Base-by-base conservation (phyloP, 208 protist genomes). In the Vickermania ingenoplastis region DNA sequence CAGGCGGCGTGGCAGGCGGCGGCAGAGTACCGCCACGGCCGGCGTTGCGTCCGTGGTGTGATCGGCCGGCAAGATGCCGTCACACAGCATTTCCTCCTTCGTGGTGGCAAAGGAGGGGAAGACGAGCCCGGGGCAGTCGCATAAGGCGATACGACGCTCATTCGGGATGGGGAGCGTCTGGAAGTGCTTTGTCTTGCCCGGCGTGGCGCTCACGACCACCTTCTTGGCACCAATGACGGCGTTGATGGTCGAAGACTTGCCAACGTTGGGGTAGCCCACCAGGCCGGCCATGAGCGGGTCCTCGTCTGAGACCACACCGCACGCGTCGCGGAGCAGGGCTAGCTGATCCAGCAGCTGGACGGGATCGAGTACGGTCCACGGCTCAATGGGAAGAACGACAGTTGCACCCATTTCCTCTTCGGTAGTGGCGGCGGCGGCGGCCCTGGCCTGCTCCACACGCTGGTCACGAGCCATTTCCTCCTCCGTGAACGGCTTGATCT, bases 151-250 rank as follows among this genome's bases (percentile, higher is more conserved):
- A 5, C 86, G 80, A 0, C 84, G 83, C 63, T 96, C 87, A 41
- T 97, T 81, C 1, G 89, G 83, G 4, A 99, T 85, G 14, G 74
- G 60, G 31, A 99, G 77, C 0, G 97, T 99, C 76, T 98, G 95
- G 60, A 99, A 98, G 79, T 99, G 97, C 73, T 99, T 99, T 21
- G 98, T 99, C 67, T 99, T 99, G 29, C 97, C 98, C 0, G 98
- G 98, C 1, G 97, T 99, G 30, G 96, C 78, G 49, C 89, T 91
- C 30, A 99, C 97, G 11, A 94, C 81, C 0, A 98, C 97, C 60
- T 91, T 91, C 79, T 99, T 99, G 25, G 69, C 79, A 29, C 86
- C 81, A 50, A 89, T 83, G 28, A 99, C 83, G 0, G 91, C 94
- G 81, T 99, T 99, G 66, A 99, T 97, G 0, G 97, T 98, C 24